Conservation (phyloP, 2,329 filamentous ascomycete genomes). For the Fusarium tanahbumbuense region DNA sequence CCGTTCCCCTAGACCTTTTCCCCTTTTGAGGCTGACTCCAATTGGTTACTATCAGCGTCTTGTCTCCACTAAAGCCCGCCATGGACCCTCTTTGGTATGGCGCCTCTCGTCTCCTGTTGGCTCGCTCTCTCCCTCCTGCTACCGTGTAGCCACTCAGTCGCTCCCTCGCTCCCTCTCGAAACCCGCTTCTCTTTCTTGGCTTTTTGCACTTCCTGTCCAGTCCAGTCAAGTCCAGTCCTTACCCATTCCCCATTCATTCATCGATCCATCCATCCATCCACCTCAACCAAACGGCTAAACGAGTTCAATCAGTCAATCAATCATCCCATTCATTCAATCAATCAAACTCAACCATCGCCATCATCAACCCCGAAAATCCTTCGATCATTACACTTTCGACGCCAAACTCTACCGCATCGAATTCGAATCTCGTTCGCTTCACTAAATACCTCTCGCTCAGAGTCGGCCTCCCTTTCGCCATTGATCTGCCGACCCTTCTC, state of each 20-base stretch:
- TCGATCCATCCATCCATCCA: slow-evolving; percentile 27
- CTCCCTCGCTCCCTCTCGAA: slow-evolving; percentile 37
- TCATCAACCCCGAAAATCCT: slow-evolving; percentile 11
- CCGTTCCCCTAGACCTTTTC: slow-evolving; percentile 13
- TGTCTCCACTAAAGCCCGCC: slow-evolving; percentile 26
- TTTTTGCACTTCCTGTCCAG: slow-evolving; percentile 40
- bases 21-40: slow-evolving; percentile 31
- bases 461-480: slow-evolving; percentile 22
- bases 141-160: slow-evolving; percentile 33
- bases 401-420: neutral
- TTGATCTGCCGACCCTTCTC: slow-evolving; percentile 24
- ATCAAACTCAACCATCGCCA: slow-evolving; percentile 8
- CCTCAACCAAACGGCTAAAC: slow-evolving; percentile 25
- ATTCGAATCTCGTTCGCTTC: slow-evolving; percentile 18
- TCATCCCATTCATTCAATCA: slow-evolving; percentile 20
- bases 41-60: slow-evolving; percentile 1
- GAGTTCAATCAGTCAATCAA: slow-evolving; percentile 8
- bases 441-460: slow-evolving; percentile 10
- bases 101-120: slow-evolving; percentile 42
- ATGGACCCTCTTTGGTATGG: slow-evolving; percentile 29
- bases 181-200: slow-evolving; percentile 41
- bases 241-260: slow-evolving; percentile 18
- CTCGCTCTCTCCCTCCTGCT: slow-evolving; percentile 24
- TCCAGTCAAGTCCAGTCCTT: slow-evolving; percentile 30
- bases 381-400: slow-evolving; percentile 15